Evolutionary conservation across 495 filamentous ascomycete species (phyloP).

Genomic region (Chaetomium fimeti): DNA sequence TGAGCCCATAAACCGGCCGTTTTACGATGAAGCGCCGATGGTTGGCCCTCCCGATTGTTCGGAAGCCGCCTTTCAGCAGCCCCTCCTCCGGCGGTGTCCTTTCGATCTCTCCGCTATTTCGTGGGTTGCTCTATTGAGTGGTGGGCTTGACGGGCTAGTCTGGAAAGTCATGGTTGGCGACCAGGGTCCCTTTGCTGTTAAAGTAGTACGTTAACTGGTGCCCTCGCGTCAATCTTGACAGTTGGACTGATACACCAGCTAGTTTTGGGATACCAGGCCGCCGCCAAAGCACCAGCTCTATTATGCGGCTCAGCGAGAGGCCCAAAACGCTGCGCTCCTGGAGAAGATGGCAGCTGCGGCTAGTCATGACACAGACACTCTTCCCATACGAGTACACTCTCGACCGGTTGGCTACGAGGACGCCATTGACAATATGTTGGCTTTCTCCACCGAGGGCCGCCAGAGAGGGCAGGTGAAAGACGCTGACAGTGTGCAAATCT

Average conservation of each 20-base stretch:
- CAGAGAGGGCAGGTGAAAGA: conserved; percentile 3
- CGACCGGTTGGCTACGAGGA: conserved; percentile 27
- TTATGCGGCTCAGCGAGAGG: not conserved
- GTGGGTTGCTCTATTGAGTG: not conserved
- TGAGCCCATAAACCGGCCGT: not conserved
- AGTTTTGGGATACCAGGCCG: conserved; percentile 6
- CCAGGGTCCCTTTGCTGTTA: not conserved
- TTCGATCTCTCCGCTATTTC: not conserved
- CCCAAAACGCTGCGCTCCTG: conserved; percentile 5
- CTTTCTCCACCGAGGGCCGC: conserved; percentile 32
- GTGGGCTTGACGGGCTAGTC: not conserved
- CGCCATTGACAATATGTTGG: conserved; percentile 37
- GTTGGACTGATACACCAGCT: not conserved
- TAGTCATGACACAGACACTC: not conserved
- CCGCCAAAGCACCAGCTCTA: not conserved
- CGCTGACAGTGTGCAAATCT: not conserved
- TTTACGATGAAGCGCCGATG: not conserved
- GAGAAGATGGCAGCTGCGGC: conserved; percentile 3
- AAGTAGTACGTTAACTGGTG: not conserved
- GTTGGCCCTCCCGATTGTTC: conserved; percentile 3
- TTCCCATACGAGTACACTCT: not conserved
- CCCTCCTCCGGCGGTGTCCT: conserved; percentile 1
- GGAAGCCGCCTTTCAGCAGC: not conserved
- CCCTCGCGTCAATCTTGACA: not conserved
- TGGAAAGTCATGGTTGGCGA: conserved; percentile 6